Base-by-base conservation (phyloP, 1,284 basidiomycete genomes). In the Rhizoctonia solani region DNA sequence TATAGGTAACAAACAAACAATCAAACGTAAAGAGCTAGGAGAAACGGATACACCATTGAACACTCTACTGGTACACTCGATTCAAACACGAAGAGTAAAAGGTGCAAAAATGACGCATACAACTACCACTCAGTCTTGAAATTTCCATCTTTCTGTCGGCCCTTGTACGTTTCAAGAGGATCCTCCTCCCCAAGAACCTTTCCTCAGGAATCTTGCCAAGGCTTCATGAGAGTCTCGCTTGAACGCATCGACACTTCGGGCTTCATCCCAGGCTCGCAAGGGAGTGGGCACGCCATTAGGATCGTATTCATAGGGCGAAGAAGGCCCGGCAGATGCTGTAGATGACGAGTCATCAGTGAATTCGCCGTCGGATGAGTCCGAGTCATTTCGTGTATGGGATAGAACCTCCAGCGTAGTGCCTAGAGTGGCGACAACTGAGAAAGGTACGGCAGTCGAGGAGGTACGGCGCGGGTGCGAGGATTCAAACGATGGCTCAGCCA, bases 151-250 rank as follows among this genome's bases (percentile, higher is more conserved):
- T 11, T 27, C 23, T 41, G 13, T 52, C 16, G 21, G 14, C 4
- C 30, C 34, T 32, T 2, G 1, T 29, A 19, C 29, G 29, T 52
- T 53, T 37, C 23, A 5, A 23, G 46, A 14, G 25, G 52, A 54
- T 3, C n/a, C 11, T 6, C 63, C 84, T 66, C 87, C 86, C 82
- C 85, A 87, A 63, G 86, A 84, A 32, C 87, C 86, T 81, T 87
- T 87, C 72, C 83, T 86, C 79, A 93, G 78, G 77, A 93, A 93
- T 42, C 87, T 81, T 6, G 87, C 84, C 41, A 93, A 79, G 14
- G 92, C 89, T 72, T 93, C 88, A 74, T 94, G 91, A 1, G 90
- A 91, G 21, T 88, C 87, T 66, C 85, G 84, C 76, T 91, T 93
- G 77, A 93, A 91, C 41, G 88, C 72, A 66, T 93, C 90, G 5